Percentiles rank a stretch among this genome's conserved stretches.
phyloP scores from a whole-genome alignment of 768 basidiomycete species.

The Guyanaporus albipodus region DNA sequence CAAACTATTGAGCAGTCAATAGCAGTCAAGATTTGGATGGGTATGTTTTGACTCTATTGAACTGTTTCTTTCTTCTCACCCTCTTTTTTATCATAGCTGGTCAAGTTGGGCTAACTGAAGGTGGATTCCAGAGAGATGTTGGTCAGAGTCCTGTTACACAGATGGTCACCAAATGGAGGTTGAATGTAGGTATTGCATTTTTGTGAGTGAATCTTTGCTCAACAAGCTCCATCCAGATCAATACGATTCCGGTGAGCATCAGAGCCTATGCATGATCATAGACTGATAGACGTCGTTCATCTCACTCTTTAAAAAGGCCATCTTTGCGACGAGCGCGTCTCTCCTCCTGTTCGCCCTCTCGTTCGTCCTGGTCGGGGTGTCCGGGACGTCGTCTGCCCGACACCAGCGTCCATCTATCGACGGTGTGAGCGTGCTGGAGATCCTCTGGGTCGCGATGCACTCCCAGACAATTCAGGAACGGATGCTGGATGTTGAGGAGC shows the following conservation, averaged over 20 bases:
- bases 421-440: conserved; percentile 11
- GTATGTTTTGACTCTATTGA: background rate
- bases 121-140: conserved; percentile 1
- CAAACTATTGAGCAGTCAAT: background rate
- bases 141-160: conserved; percentile 7
- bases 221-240: conserved; percentile 3
- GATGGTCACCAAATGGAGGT: conserved; percentile 5
- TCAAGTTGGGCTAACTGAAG: background rate
- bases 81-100: conserved; percentile 2
- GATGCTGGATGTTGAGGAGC: background rate
- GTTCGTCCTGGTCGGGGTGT: background rate
- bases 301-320: conserved; percentile 2
- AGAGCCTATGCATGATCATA: background rate
- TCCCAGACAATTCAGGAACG: background rate
- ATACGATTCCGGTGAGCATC: conserved; percentile 12
- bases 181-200: conserved; percentile 7
- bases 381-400: background rate
- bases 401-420: background rate
- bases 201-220: background rate
- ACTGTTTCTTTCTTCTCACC: background rate
- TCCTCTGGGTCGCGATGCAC: conserved; percentile 7
- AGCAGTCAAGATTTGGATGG: conserved; percentile 11
- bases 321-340: conserved; percentile 3
- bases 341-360: background rate
- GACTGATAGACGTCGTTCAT: background rate